phyloP scores from a whole-genome alignment of 768 basidiomycete species.

The Leucocoprinus sp. region DNA sequence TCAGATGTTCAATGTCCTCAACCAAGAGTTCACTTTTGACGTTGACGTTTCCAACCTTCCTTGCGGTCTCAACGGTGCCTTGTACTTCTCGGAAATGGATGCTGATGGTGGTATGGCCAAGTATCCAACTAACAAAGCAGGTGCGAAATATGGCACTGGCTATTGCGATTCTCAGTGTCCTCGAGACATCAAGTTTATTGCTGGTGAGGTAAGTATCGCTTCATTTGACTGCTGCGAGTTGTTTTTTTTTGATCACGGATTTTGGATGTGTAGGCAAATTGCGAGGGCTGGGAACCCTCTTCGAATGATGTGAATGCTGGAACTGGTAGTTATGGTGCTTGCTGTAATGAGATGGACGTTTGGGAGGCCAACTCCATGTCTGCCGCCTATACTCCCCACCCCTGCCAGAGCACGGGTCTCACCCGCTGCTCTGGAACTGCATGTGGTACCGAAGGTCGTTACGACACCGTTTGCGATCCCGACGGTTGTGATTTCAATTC shows the following conservation, averaged over 20 bases:
- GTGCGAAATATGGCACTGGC: slow-evolving; percentile 13
- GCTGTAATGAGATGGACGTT: slow-evolving; percentile 39
- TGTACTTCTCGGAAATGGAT: slow-evolving; percentile 13
- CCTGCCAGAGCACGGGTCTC: slow-evolving; percentile 25
- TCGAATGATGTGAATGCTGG: slow-evolving; percentile 25
- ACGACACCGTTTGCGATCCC: slow-evolving; percentile 29
- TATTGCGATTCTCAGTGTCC: slow-evolving; percentile 13
- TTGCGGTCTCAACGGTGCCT: slow-evolving; percentile 12
- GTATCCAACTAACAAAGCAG: slow-evolving; percentile 8
- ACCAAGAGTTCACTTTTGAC: slow-evolving; percentile 14
- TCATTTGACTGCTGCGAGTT: not conserved
- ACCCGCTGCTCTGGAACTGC: slow-evolving; percentile 25
- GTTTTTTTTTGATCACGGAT: not conserved
- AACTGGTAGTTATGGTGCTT: slow-evolving; percentile 28
- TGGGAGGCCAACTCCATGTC: slow-evolving; percentile 38
- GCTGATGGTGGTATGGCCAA: slow-evolving; percentile 10
- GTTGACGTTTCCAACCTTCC: slow-evolving; percentile 13
- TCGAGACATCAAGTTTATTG: slow-evolving; percentile 12
- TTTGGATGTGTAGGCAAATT: slow-evolving; percentile 5
- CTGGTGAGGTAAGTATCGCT: slow-evolving; percentile 9
- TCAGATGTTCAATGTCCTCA: slow-evolving; percentile 10
- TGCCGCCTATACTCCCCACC: slow-evolving; percentile 33
- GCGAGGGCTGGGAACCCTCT: slow-evolving; percentile 5
- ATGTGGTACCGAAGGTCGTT: slow-evolving; percentile 18
- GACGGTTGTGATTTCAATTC: slow-evolving; percentile 45